Evolutionary conservation across 257 asterid species (phyloP).

Genomic region (Verbena officinalis): DNA sequence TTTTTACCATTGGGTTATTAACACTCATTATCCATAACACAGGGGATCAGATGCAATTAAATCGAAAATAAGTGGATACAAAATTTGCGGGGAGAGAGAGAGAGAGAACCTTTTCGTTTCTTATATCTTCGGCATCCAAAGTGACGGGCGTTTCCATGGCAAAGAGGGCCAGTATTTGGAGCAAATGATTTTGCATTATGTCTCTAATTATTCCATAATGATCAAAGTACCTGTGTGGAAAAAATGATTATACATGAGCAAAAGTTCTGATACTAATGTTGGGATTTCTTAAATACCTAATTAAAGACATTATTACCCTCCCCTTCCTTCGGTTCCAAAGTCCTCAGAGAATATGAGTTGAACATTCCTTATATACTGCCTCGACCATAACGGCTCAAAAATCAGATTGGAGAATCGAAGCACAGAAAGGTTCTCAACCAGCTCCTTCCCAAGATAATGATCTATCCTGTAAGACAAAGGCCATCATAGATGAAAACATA

Average conservation of each 20-base stretch:
- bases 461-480: conserved; percentile 69
- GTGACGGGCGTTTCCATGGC: conserved; percentile 99
- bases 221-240: conserved; percentile 75
- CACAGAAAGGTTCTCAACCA: conserved; percentile 94
- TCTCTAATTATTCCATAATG: conserved; percentile 93
- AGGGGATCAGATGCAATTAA: too few relatives aligned
- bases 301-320: conserved; percentile 69
- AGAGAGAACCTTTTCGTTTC: conserved; percentile 96
- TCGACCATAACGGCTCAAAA: conserved; percentile 95
- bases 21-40: too few relatives aligned
- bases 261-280: background rate
- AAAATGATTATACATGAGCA: conserved; percentile 21
- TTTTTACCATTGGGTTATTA: too few relatives aligned
- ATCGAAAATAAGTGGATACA: background rate
- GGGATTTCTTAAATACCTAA: conserved; percentile 7
- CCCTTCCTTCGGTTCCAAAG: conserved; percentile 98
- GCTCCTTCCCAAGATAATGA: conserved; percentile 98
- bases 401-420: conserved; percentile 94
- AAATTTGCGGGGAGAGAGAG: background rate
- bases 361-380: conserved; percentile 93
- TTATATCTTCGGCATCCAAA: conserved; percentile 95
- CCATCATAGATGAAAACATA: background rate
- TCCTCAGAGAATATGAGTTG: conserved; percentile 96
- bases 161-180: conserved; percentile 93
- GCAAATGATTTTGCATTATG: conserved; percentile 97